Base-by-base conservation (phyloP, 495 filamentous ascomycete genomes). In the Aspergillus baeticus region DNA sequence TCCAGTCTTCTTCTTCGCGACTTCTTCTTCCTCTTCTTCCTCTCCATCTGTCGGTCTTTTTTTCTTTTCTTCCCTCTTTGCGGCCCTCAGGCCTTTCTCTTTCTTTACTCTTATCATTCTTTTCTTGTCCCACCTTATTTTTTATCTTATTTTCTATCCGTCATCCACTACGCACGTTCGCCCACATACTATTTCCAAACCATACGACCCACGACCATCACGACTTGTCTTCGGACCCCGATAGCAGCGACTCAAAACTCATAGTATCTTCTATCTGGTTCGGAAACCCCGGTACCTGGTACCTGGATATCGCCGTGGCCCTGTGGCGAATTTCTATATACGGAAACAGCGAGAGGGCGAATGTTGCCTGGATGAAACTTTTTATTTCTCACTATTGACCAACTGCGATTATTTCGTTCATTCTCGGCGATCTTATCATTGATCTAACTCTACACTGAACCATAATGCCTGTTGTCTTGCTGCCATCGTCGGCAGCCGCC, bases 401-500 rank as follows among this genome's bases (percentile, higher is more conserved):
- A 65, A 69, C 66, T 69, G 59, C 68, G 59, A 55, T 47, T 63
- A 54, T 54, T 65, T 59, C 58, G 43, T 52, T 63, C 55, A 49
- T 57, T 53, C 54, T 53, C 11, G 47, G 47, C 6, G 13, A 22
- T 50, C 47, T 15, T 26, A 50, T 50, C 47, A 50, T 36, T 15
- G 33, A 29, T 45, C 23, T 31, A 45, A 45, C 57, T 26, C 64
- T 61, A 52, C 65, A 66, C 63, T 63, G 64, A 62, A 63, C 72
- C 76, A 84, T 69, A 72, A 99, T 99, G 94, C 91, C 91, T 69
- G 86, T 88, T 55, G 83, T 90, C 81, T 82, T 99, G 70, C 77
- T 99, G 62, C 94, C 94, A 22, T 92, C 93, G 60, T 97, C 94
- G 54, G 94, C 94, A 39, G 91, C 92, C 56, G 93, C 94, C 62